These are phyloP conservation scores for Hypoxylon crocopeplum DNA, from an alignment of 495 filamentous ascomycete genomes.

Conservation along the genomic window DNA sequence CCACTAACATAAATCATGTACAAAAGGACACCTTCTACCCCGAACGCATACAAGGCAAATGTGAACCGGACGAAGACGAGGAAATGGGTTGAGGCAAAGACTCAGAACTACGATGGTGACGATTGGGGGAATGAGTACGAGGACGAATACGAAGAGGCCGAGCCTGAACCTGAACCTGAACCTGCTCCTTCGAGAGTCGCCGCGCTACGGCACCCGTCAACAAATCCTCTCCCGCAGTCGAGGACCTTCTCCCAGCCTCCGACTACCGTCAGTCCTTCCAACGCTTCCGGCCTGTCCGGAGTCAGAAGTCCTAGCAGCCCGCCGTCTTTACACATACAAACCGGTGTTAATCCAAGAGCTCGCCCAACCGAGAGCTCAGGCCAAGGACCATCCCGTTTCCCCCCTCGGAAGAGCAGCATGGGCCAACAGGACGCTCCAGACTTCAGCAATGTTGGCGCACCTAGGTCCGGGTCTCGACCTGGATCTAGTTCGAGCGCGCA, in stretches of 20 bases:
- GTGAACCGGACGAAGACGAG: slow-evolving; percentile 90
- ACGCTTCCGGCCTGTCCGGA: slow-evolving; percentile 1
- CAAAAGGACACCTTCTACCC: slow-evolving; percentile 43
- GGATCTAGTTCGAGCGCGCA: slow-evolving; percentile 35
- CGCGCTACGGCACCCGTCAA: slow-evolving; percentile 27
- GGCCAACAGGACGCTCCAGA: slow-evolving; percentile 50
- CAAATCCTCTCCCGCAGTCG: slow-evolving; percentile 18
- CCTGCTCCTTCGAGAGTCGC: slow-evolving; percentile 33
- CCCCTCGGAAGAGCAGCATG: slow-evolving; percentile 68
- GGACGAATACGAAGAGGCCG: slow-evolving; percentile 72
- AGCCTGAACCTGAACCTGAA: slow-evolving; percentile 52
- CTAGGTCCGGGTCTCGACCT: slow-evolving; percentile 28
- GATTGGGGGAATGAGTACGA: slow-evolving; percentile 91
- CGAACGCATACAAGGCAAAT: slow-evolving; percentile 66
- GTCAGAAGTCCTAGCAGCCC: slow-evolving; percentile 22
- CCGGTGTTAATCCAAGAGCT: slow-evolving; percentile 6
- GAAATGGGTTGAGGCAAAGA: slow-evolving; percentile 93
- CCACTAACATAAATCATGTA: slow-evolving; percentile 17
- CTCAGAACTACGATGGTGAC: slow-evolving; percentile 86
- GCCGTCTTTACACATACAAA: slow-evolving; percentile 34
- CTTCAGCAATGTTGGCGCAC: slow-evolving; percentile 26
- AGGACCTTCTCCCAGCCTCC: slow-evolving; percentile 36
- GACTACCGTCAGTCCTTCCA: slow-evolving; percentile 6
- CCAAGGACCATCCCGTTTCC: slow-evolving; percentile 49
- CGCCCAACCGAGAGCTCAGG: slow-evolving; percentile 23